These are phyloP conservation scores for Helianthus annuus DNA, from an alignment of 129 eudicot genomes.

Conservation along the genomic window DNA sequence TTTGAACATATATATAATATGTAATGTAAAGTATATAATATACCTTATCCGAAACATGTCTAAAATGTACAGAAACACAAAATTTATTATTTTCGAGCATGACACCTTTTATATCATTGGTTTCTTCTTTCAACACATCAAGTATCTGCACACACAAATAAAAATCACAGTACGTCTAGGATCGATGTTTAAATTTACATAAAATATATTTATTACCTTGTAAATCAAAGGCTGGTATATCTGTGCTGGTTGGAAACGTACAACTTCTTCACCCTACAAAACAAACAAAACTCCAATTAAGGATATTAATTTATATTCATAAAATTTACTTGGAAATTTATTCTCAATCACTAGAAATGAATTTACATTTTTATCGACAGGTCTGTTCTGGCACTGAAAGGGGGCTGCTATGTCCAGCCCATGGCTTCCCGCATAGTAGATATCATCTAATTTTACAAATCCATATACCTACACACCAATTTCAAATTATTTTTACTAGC, in stretches of 20 bases:
- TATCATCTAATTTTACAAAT: constrained; percentile 40
- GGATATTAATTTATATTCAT: not conserved
- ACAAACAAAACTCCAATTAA: not conserved
- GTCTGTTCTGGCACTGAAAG: constrained; percentile 26
- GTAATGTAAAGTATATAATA: not conserved
- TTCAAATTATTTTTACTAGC: too few species aligned
- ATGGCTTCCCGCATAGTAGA: constrained; percentile 51
- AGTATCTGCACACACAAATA: constrained; percentile 37
- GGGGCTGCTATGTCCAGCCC: constrained; percentile 47
- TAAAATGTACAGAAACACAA: constrained; percentile 52
- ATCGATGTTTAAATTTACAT: not conserved
- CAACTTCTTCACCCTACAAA: constrained; percentile 52
- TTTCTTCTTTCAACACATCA: constrained; percentile 38
- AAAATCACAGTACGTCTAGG: not conserved
- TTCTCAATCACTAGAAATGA: not conserved
- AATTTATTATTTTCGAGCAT: constrained; percentile 46
- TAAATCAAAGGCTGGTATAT: constrained; percentile 54
- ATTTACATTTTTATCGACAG: constrained; percentile 30
- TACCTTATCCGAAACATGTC: constrained; percentile 48
- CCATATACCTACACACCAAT: constrained; percentile 33
- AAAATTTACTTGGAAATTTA: not conserved
- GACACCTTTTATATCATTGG: constrained; percentile 28
- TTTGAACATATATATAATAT: not conserved
- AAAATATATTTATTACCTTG: constrained; percentile 32
- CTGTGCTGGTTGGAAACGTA: constrained; percentile 70